Percentiles rank a stretch among this genome's conserved stretches.
Evolutionary conservation across 345 rosid species (phyloP).

Genomic region (Eucalyptus curtisii): DNA sequence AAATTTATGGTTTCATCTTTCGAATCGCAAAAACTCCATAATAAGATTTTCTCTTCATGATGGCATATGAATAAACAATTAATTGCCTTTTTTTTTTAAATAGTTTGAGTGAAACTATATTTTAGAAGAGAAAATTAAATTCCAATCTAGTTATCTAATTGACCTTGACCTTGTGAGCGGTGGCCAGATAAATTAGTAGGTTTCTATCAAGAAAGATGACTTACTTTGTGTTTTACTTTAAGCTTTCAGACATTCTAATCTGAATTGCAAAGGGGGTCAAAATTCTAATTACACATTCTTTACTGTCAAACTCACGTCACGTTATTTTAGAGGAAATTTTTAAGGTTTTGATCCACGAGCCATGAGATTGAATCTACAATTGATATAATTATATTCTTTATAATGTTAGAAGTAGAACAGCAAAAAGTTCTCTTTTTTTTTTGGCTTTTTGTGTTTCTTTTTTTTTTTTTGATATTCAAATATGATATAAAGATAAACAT

Average conservation of each 20-base stretch:
- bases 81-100: not conserved
- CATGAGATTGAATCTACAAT: not conserved
- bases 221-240: not conserved
- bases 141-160: not conserved
- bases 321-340: too few species aligned
- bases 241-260: not conserved
- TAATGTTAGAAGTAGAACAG: not conserved
- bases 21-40: not conserved
- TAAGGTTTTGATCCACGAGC: not conserved
- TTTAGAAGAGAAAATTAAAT: not conserved
- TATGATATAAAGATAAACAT: not conserved
- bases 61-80: too few species aligned
- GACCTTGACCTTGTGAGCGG: not conserved
- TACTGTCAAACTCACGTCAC: too few species aligned
- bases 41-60: not conserved
- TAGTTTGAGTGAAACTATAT: not conserved
- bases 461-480: not conserved
- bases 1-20: too few species aligned
- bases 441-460: too few species aligned
- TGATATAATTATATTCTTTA: too few species aligned
- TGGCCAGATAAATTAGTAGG: not conserved
- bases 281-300: too few species aligned
- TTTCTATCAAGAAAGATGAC: too few species aligned
- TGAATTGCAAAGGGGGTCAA: not conserved
- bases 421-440: not conserved